These are phyloP conservation scores for Candida buenavistaensis DNA, from an alignment of 1,139 yeast species.

Conservation along the genomic window DNA sequence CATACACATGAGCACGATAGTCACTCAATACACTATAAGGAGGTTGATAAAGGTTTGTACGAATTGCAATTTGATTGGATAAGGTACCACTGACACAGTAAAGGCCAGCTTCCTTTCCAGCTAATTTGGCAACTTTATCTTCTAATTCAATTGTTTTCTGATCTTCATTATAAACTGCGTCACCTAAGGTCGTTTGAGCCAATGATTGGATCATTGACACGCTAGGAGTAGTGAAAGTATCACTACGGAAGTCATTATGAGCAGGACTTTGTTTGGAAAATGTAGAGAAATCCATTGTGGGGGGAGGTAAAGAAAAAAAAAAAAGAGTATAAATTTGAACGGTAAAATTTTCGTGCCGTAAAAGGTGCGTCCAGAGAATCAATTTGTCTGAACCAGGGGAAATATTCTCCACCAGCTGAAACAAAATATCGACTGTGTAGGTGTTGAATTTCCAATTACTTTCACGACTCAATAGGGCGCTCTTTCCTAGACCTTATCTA, in stretches of 20 bases:
- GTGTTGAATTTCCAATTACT: too few relatives aligned
- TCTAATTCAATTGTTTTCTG: slow-evolving; percentile 35
- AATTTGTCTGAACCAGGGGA: too few relatives aligned
- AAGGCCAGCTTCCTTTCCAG: slow-evolving; percentile 45
- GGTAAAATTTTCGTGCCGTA: too few relatives aligned
- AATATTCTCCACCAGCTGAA: too few relatives aligned
- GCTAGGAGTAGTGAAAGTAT: slow-evolving; percentile 49
- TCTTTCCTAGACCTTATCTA: neutral
- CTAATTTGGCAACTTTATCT: slow-evolving; percentile 31
- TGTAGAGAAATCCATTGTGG: slow-evolving; percentile 19
- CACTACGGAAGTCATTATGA: slow-evolving; percentile 45
- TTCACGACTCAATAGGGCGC: too few relatives aligned
- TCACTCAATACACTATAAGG: slow-evolving; percentile 47
- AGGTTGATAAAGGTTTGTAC: slow-evolving; percentile 45
- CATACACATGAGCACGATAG: slow-evolving; percentile 38
- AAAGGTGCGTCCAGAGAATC: too few relatives aligned
- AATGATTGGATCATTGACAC: slow-evolving; percentile 36
- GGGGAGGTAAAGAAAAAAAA: neutral
- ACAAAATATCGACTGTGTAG: too few relatives aligned
- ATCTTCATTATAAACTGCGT: slow-evolving; percentile 48
- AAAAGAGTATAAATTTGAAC: too few relatives aligned
- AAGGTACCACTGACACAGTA: slow-evolving; percentile 49
- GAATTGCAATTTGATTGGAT: slow-evolving; percentile 44
- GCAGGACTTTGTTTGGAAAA: slow-evolving; percentile 25
- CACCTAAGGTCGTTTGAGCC: slow-evolving; percentile 34